Evolutionary conservation across 352 stramenopile genomes (phyloP), one percentile per base, ranked within the genome.

Genomic region (Globisporangium echinulatum): DNA sequence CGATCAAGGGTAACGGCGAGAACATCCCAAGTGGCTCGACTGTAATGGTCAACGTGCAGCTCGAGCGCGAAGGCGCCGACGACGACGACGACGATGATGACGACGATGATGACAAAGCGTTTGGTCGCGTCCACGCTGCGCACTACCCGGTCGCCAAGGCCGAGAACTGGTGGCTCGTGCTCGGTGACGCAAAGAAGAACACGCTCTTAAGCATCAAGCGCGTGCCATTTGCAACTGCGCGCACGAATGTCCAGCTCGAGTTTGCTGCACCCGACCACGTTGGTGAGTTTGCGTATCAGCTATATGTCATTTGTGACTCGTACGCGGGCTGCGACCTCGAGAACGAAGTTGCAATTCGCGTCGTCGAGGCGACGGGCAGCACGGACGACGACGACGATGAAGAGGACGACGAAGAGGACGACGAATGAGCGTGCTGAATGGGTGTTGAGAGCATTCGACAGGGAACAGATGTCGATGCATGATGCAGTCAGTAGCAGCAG

Each of bases 291-390:
- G 81, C 94, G 19, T 88, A 98, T 59, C 96, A 97, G 59, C 71
- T 99, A 33, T 99, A 98, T 70, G 95, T 99, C 46, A 99, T 99
- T 73, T 99, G 96, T 75, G 97, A 99, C 69, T 96, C 91, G 56
- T 99, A 99, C 73, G 73, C 98, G 7, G 97, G 97, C 33, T 98
- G 91, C 68, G 97, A 99, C 70, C 84, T 99, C 63, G 97, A 99
- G 74, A 99, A 99, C 72, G 87, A 97, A 59, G 68, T 94, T 47
- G 64, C 65, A 33, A 73, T 94, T 46, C 76, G 62, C 0, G 83
- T 94, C 15, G 70, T 90, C 4, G 64, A 91, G 58, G 71, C 62
- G 11, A 59, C 74, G 13, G 63, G 56, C 46, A 71, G 54, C 51
- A 69, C 69, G 13, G 79, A 76, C 42, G 79, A 89, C 13, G 74